Evolutionary conservation across 306 rosid genomes (phyloP).

Genomic region (Cucumis melo): DNA sequence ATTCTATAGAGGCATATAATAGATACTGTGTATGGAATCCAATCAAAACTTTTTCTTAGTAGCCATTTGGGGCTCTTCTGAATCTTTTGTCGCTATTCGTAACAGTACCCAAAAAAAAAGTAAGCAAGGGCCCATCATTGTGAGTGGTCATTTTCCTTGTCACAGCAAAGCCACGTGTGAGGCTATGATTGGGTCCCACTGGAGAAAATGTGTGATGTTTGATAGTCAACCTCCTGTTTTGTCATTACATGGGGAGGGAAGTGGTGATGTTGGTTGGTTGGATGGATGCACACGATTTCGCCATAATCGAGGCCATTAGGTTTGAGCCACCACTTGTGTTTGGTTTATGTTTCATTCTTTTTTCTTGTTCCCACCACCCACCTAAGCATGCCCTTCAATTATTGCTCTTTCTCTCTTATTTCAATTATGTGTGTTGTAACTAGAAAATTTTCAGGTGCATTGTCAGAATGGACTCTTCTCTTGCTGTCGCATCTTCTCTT

Average conservation of each 20-base stretch:
- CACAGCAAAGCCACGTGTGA: slow-evolving; percentile 7
- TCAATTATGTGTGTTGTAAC: not conserved
- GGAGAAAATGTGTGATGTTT: slow-evolving; percentile 2
- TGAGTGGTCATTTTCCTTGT: not conserved
- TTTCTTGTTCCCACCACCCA: slow-evolving; percentile 1
- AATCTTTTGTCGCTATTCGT: not conserved
- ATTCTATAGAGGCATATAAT: not conserved
- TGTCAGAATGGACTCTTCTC: slow-evolving; percentile 6
- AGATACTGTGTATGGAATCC: not conserved
- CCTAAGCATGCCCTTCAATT: not conserved
- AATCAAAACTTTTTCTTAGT: not conserved
- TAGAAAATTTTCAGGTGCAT: not conserved
- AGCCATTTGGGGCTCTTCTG: not conserved
- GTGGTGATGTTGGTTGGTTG: slow-evolving; percentile 9
- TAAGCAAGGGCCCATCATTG: not conserved
- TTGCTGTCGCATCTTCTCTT: not conserved
- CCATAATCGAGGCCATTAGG: slow-evolving; percentile 4
- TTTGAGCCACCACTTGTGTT: slow-evolving; percentile 1
- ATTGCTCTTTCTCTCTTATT: not conserved
- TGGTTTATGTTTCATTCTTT: not conserved
- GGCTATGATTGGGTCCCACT: slow-evolving; percentile 1
- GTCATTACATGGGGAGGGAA: not conserved
- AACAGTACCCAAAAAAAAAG: not conserved
- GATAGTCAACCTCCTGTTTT: slow-evolving; percentile 4
- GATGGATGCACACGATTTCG: slow-evolving; percentile 2